phyloP scores from a whole-genome alignment of 2,329 filamentous ascomycete species.

The Mariannaea sp. region DNA sequence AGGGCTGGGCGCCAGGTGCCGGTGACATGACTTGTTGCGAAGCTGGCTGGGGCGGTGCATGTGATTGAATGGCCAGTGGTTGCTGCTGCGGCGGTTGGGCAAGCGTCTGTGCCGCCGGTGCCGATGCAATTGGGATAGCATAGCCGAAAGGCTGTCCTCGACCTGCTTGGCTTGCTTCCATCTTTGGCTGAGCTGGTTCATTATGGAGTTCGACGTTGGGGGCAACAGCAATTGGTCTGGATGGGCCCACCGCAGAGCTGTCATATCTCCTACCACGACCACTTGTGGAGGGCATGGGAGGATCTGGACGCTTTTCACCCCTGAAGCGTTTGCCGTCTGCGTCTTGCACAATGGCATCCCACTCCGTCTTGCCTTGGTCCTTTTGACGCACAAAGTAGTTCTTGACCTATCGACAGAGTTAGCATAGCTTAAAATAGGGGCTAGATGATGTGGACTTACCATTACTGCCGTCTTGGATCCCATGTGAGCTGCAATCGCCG shows the following conservation, averaged over 20 bases:
- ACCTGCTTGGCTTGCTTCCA: constrained; percentile 46
- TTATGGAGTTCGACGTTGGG: constrained; percentile 50
- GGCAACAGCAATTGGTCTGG: constrained; percentile 54
- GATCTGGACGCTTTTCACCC: constrained; percentile 64
- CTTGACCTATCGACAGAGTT: constrained; percentile 57
- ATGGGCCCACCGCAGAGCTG: constrained; percentile 41
- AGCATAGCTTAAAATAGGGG: constrained; percentile 5
- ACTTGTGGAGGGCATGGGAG: constrained; percentile 59
- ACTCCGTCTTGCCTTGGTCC: constrained; percentile 62
- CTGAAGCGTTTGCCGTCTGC: constrained; percentile 60
- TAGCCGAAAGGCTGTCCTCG: constrained; percentile 50
- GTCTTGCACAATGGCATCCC: constrained; percentile 63
- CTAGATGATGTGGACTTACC: constrained; percentile 60
- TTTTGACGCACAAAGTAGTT: constrained; percentile 70
- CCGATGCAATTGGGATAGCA: constrained; percentile 54
- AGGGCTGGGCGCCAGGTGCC: constrained; percentile 40
- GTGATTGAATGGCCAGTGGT: constrained; percentile 42
- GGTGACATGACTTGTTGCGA: constrained; percentile 57
- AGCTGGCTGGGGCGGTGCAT: constrained; percentile 45
- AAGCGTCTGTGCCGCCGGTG: constrained; percentile 41
- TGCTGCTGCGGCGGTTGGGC: constrained; percentile 38
- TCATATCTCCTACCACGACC: constrained; percentile 57
- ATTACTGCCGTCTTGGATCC: constrained; percentile 85
- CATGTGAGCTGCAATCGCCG: constrained; percentile 76
- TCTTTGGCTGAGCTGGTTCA: constrained; percentile 53